Evolutionary conservation across 2,329 filamentous ascomycete species (phyloP), one percentile per base, ranked within the genome.

Genomic region (Talaromyces amestolkiae): DNA sequence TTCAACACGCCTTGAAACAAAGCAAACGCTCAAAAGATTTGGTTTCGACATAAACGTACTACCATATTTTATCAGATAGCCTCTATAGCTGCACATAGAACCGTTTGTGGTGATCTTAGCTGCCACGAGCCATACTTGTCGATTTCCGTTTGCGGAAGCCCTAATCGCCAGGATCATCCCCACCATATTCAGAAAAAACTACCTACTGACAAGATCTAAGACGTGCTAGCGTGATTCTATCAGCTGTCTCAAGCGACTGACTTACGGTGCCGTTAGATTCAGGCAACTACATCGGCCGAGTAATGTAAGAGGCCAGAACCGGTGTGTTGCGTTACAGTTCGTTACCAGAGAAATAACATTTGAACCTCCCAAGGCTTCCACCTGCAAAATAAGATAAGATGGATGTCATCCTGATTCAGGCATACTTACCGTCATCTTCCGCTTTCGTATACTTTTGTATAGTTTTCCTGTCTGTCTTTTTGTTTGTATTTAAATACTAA

Each of bases 371-470:
- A n/a, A 24, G 11, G 6, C 11, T 54, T 56, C 53, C 53, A 56
- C 8, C n/a, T n/a, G 31, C 41, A 35, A 45, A 76, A 73, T 63
- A 70, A 75, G 73, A 76, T 73, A 72, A 66, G 70, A 73, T 72
- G 15, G 35, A 61, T 62, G 64, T 58, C 64, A 62, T 66, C 51
- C 64, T 66, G 65, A 64, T 58, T 64, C 47, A 59, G 56, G 31
- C 9, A 41, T 51, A 19, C 63, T 68, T 67, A 68, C 68, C 65
- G 71, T 77, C 68, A 68, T 70, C 69, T 69, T 75, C 66, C 71
- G 70, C 62, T 61, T 77, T 56, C 70, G 68, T 60, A 72, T 6
- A 31, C 35, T 19, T 56, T 39, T 35, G 9, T 35, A n/a, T n/a
- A n/a, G n/a, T n/a, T n/a, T n/a, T n/a, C n/a, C n/a, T n/a, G n/a